Base-by-base conservation (phyloP, 306 rosid genomes). In the Castanopsis chinensis region DNA sequence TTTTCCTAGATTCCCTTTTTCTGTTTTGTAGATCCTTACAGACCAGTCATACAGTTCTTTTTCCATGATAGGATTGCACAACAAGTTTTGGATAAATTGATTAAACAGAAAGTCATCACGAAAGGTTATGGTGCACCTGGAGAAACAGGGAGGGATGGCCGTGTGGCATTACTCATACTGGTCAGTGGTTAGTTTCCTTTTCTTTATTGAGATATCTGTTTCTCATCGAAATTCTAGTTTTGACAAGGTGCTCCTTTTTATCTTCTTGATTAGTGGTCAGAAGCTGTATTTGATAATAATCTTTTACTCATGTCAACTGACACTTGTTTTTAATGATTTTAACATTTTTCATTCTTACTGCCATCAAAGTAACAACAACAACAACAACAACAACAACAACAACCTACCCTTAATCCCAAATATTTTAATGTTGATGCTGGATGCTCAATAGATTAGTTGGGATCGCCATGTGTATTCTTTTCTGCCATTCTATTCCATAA, bases 151-250 rank as follows among this genome's bases (percentile, higher is more conserved):
- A 89, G 74, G 79, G 91, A 89, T 77, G 76, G 60, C 15, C 92
- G 78, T 43, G 87, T 72, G 25, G 88, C 92, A 57, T 74, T 92
- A 77, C 57, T 86, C 83, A 82, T 92, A 85, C 79, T 94, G 97
- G 98, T 94, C 53, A 54, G 93, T 94, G 96, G 97, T 92, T 49
- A 54, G 93, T 85, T 67, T 80, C 79, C 27, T 74, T 57, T 63
- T 2, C 19, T 25, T 35, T 6, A 70, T 11, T 35, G 23, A 7
- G 17, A 68, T 4, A 33, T 18, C 20, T 67, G 11, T 19, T 67
- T 35, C 20, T 68, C 23, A 18, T 64, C 14, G 45, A 17, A 32
- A 53, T 78, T 68, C 61, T 64, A 49, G 21, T 37, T 59, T 4
- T 23, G 56, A 37, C 11, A 37, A 41, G 45, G 5, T 28, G 14